Percentiles rank a stretch among this genome's conserved stretches.
phyloP scores from a whole-genome alignment of 2,329 filamentous ascomycete species.

The Talaromyces albobiverticillius region DNA sequence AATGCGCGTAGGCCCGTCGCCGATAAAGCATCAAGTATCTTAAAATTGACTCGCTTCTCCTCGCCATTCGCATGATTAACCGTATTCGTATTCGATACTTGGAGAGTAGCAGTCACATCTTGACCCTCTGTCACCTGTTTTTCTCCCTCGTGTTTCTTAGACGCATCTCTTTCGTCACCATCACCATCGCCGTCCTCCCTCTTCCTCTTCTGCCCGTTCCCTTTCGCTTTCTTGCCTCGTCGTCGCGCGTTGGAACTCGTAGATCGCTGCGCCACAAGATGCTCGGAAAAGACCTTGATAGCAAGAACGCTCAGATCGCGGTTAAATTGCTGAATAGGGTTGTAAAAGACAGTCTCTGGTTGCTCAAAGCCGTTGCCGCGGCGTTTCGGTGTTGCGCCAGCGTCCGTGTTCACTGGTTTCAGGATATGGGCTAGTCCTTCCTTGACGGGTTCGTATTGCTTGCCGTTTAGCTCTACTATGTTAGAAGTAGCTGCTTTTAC shows the following conservation, averaged over 20 bases:
- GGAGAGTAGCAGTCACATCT: background rate
- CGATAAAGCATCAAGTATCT: conserved; percentile 91
- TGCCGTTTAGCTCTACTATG: conserved; percentile 32
- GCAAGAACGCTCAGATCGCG: conserved; percentile 89
- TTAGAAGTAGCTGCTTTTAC: background rate
- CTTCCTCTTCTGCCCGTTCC: conserved; percentile 39
- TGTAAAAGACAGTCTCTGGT: conserved; percentile 87
- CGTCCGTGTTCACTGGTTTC: conserved; percentile 51
- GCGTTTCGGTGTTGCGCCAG: conserved; percentile 40
- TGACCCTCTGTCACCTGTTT: conserved; percentile 2
- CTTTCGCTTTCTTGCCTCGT: conserved; percentile 47
- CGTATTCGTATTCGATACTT: conserved; percentile 14
- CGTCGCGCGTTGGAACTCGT: background rate
- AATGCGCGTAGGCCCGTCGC: conserved; percentile 88
- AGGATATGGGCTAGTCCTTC: conserved; percentile 69
- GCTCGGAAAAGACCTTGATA: conserved; percentile 83
- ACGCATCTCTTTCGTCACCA: background rate
- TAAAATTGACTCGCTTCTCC: conserved; percentile 54
- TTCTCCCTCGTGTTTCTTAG: conserved; percentile 10
- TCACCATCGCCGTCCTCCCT: conserved; percentile 29
- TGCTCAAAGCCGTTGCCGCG: conserved; percentile 54
- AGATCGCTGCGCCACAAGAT: conserved; percentile 44
- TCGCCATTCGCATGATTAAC: conserved; percentile 14
- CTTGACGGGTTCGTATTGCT: conserved; percentile 59
- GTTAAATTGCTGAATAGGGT: conserved; percentile 98